Evolutionary conservation across 352 stramenopile species (phyloP).

Genomic region (Pythium periplocum): DNA sequence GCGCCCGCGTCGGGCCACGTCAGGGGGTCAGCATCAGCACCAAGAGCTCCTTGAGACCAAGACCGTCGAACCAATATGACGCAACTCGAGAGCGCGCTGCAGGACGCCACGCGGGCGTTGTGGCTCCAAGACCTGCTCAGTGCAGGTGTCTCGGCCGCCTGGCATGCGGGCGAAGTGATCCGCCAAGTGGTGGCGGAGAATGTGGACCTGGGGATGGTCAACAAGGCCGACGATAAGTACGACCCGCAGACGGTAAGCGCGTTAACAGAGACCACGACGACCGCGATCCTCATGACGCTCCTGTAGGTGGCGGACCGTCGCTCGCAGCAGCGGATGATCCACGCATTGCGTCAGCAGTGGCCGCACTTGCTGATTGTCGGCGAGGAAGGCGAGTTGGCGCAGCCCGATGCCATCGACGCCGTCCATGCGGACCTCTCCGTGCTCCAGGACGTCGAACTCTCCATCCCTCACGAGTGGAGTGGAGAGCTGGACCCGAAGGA

Average conservation of each 20-base stretch:
- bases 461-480: not conserved
- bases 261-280: too few species aligned
- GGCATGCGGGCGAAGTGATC: conserved; percentile 56
- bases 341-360: conserved; percentile 51
- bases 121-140: conserved; percentile 38
- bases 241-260: conserved; percentile 50
- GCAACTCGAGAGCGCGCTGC: too few species aligned
- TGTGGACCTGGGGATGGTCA: conserved; percentile 57
- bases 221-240: conserved; percentile 70
- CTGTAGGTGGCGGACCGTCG: conserved; percentile 49
- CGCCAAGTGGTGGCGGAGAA: conserved; percentile 53
- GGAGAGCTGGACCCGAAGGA: conserved; percentile 28
- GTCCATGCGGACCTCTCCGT: conserved; percentile 37
- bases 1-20: too few species aligned
- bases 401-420: conserved; percentile 35
- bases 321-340: conserved; percentile 65
- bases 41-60: too few species aligned
- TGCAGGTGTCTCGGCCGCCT: conserved; percentile 51
- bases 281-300: too few species aligned
- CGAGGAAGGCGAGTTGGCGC: conserved; percentile 62
- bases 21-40: too few species aligned
- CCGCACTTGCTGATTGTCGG: conserved; percentile 52
- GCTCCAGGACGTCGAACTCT: conserved; percentile 16
- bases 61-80: too few species aligned
- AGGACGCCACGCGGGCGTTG: conserved; percentile 4